Conservation (phyloP, 495 filamentous ascomycete species). For the Daldinia childiae region DNA sequence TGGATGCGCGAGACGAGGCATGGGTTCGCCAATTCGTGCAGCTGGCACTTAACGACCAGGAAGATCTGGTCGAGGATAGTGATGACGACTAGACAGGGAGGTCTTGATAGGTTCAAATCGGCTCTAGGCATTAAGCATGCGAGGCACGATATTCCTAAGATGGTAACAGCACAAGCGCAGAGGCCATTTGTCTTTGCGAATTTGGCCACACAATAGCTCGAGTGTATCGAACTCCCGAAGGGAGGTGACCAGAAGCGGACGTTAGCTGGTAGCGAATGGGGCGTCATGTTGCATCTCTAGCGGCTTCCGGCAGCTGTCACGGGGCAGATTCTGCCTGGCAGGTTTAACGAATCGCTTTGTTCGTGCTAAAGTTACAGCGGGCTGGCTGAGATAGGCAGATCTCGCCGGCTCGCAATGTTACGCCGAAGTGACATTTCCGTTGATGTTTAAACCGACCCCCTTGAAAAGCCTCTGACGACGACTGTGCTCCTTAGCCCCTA, state of each 20-base stretch:
- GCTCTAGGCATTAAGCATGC: slow-evolving; percentile 33
- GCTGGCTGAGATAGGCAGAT: slow-evolving; percentile 43
- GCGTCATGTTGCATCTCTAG: slow-evolving; percentile 40
- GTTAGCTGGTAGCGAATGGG: slow-evolving; percentile 43
- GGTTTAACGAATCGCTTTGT: slow-evolving; percentile 34
- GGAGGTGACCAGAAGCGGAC: slow-evolving; percentile 38
- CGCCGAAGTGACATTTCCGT: slow-evolving; percentile 34
- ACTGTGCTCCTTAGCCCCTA: background rate
- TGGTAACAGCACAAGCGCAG: slow-evolving; percentile 31
- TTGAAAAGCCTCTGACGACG: slow-evolving; percentile 21
- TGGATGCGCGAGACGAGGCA: slow-evolving; percentile 49
- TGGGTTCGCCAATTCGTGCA: slow-evolving; percentile 65
- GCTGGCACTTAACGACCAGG: slow-evolving; percentile 62
- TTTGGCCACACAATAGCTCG: slow-evolving; percentile 33
- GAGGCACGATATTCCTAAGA: slow-evolving; percentile 42
- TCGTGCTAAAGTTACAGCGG: slow-evolving; percentile 39
- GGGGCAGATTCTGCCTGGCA: slow-evolving; percentile 32
- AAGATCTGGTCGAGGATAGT: slow-evolving; percentile 56
- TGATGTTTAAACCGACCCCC: slow-evolving; percentile 40
- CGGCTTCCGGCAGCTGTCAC: slow-evolving; percentile 48
- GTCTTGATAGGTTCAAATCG: slow-evolving; percentile 36
- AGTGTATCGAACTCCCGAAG: slow-evolving; percentile 45
- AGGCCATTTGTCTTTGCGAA: slow-evolving; percentile 18
- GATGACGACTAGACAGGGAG: slow-evolving; percentile 46
- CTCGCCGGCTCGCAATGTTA: slow-evolving; percentile 41